A percentile compares a stretch with the other conserved stretches of the same genome.
These are phyloP conservation scores for Physaria fendleri DNA, from an alignment of 345 rosid species.

Conservation along the genomic window DNA sequence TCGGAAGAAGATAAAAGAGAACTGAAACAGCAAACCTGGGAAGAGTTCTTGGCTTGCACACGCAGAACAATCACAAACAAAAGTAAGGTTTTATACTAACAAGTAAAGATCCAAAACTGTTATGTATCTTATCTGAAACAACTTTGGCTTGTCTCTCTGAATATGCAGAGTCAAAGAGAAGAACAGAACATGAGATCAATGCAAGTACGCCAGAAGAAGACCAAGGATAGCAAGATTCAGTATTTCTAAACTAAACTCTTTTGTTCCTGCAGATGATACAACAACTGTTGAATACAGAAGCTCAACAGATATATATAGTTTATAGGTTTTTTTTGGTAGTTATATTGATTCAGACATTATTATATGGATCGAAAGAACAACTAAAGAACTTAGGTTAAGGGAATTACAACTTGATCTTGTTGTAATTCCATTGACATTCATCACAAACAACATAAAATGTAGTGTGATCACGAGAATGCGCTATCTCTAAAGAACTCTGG, in stretches of 20 bases:
- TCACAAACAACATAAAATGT: background rate
- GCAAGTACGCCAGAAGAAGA: conserved; percentile 36
- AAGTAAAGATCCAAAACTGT: background rate
- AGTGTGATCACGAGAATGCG: too few relatives aligned
- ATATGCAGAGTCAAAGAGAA: conserved; percentile 66
- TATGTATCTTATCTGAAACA: background rate
- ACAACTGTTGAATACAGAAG: conserved; percentile 3
- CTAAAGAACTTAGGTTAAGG: background rate
- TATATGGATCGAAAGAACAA: background rate
- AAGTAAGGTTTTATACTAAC: conserved; percentile 43
- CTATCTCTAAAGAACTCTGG: too few relatives aligned
- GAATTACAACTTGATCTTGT: background rate
- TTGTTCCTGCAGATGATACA: background rate
- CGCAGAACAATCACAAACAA: conserved; percentile 80
- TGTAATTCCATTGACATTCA: background rate
- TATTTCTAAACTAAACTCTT: background rate
- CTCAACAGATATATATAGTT: background rate
- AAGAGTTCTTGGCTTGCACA: conserved; percentile 73
- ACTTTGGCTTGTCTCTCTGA: background rate
- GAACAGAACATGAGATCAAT: conserved; percentile 44
- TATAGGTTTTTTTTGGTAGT: background rate
- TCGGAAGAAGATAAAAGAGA: conserved; percentile 69
- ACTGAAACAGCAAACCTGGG: conserved; percentile 73
- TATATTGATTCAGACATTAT: background rate
- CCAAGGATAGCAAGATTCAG: conserved; percentile 39